Evolutionary conservation across 495 filamentous ascomycete genomes (phyloP), one percentile per base, ranked within the genome.

Genomic region (Xylona heveae): DNA sequence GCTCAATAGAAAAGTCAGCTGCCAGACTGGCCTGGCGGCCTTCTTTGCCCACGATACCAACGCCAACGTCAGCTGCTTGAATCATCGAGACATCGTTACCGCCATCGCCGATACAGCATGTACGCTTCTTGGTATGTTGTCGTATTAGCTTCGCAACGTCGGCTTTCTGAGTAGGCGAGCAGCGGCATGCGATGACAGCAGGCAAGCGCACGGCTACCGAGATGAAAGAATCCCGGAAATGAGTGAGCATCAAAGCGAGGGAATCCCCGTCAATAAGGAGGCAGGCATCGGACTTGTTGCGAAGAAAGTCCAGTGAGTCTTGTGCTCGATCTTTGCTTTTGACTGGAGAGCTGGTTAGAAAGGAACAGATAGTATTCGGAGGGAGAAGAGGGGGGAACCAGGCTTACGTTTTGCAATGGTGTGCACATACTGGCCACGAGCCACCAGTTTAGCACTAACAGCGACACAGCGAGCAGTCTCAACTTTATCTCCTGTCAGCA

Each of bases 21-120:
- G 90, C 90, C 2, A 99, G 66, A 38, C 71, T 80, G 14, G 90
- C 90, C 54, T 99, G 90, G 9, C 79, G 71, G 12, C 90, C 90
- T 53, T 99, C 90, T 53, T 95, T 95, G 27, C 90, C 90, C 6
- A 94, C 90, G 38, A 99, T 95, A 20, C 90, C 90, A 36, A 99
- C 82, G 24, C 90, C 90, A 1, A 99, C 82, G 43, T 95, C 90
- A 1, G 90, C 90, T 4, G 88, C 84, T 55, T 93, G 85, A 42
- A 99, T 99, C 90, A 99, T 99, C 31, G 75, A 83, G 19, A 99
- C 90, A 50, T 99, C 90, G 55, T 99, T 99, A 31, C 88, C 88
- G 24, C 88, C 88, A 42, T 99, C 88, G 26, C 88, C 88, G 42
- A 99, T 94, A 46, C 84, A 93, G 50, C 81, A 90, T 18, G 93